Conservation (phyloP, 2,329 filamentous ascomycete genomes). For the Rasamsonia emersonii region DNA sequence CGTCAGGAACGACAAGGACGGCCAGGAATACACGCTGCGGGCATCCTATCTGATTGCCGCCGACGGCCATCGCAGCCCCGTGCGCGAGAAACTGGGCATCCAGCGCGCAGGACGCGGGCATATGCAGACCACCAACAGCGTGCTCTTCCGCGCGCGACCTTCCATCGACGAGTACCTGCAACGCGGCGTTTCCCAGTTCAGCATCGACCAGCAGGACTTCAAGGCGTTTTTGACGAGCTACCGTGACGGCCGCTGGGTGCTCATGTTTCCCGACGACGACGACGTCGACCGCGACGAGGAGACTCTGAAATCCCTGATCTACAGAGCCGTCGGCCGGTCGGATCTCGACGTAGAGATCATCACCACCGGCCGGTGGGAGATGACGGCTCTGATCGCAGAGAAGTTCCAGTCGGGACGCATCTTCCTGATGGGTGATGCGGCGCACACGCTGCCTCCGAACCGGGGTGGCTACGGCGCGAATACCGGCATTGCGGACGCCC, state of each 20-base stretch:
- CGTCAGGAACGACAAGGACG: slow-evolving; percentile 9
- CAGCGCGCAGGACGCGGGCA: slow-evolving; percentile 12
- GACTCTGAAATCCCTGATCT: slow-evolving; percentile 15
- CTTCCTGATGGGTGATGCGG: slow-evolving; percentile 11
- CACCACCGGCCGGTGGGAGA: slow-evolving; percentile 25
- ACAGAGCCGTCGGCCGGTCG: slow-evolving; percentile 20
- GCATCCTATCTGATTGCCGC: slow-evolving; percentile 36
- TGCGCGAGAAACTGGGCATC: slow-evolving; percentile 25
- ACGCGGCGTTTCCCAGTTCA: slow-evolving; percentile 14
- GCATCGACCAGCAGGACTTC: slow-evolving; percentile 17
- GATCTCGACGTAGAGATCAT: slow-evolving; percentile 24
- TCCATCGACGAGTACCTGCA: slow-evolving; percentile 11
- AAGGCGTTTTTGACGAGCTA: slow-evolving; percentile 17
- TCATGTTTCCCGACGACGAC: slow-evolving; percentile 15
- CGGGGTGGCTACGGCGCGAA: slow-evolving; percentile 18
- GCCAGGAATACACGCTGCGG: slow-evolving; percentile 11
- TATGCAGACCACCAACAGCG: slow-evolving; percentile 16
- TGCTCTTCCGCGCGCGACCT: slow-evolving; percentile 13
- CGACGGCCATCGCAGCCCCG: slow-evolving; percentile 39
- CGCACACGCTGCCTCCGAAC: slow-evolving; percentile 11
- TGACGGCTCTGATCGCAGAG: slow-evolving; percentile 20
- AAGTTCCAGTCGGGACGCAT: slow-evolving; percentile 12
- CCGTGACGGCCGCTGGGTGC: slow-evolving; percentile 16
- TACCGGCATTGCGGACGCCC: slow-evolving; percentile 43
- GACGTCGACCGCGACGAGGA: slow-evolving; percentile 13